Conservation (phyloP, 1,284 basidiomycete species). For the Puccinia novopanici region DNA sequence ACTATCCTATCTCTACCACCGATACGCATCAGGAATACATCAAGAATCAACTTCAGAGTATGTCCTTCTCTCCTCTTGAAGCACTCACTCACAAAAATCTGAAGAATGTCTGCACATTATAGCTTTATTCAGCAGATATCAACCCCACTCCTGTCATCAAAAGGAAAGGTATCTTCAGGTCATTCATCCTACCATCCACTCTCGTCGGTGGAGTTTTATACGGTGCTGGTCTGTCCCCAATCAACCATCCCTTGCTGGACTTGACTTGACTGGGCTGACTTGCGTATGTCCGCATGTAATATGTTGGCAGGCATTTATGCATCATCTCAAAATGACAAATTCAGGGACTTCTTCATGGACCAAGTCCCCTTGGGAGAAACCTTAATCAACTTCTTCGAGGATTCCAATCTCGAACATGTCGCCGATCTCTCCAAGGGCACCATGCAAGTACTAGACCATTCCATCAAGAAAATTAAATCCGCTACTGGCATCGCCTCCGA, state of each 20-base stretch:
- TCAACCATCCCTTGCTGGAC: neutral
- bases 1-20: too few relatives aligned
- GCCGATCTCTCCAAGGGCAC: conserved; percentile 40
- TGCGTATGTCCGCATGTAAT: too few relatives aligned
- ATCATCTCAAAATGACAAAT: conserved; percentile 71
- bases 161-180: conserved; percentile 55
- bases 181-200: conserved; percentile 60
- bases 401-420: conserved; percentile 62
- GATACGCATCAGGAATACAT: too few relatives aligned
- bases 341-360: conserved; percentile 78
- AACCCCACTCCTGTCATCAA: neutral
- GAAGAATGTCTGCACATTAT: too few relatives aligned
- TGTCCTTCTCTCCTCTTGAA: too few relatives aligned
- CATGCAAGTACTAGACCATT: conserved; percentile 4
- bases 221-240: conserved; percentile 66
- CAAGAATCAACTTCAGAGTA: too few relatives aligned
- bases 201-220: conserved; percentile 66
- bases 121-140: neutral
- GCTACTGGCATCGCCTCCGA: conserved; percentile 1
- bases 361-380: conserved; percentile 72
- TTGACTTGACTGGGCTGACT: neutral
- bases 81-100: neutral
- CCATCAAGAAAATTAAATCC: conserved; percentile 28
- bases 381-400: conserved; percentile 78
- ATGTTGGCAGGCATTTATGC: conserved; percentile 62